Evolutionary conservation across 2,329 filamentous ascomycete genomes (phyloP), one percentile per base, ranked within the genome.

Genomic region (Boeremia lycopersici): DNA sequence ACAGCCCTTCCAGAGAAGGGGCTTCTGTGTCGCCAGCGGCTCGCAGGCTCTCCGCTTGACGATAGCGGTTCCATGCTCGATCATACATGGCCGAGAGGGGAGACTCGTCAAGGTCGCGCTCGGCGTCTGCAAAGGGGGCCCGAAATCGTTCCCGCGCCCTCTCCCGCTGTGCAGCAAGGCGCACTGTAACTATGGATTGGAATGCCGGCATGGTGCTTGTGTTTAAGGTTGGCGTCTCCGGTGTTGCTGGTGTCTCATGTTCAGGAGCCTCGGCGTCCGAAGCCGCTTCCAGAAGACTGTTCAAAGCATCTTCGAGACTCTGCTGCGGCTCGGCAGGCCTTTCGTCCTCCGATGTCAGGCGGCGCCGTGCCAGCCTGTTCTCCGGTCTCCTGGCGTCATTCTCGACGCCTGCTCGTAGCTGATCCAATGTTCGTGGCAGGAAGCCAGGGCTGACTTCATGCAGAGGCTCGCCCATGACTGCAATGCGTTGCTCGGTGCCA

Each of bases 31-130:
- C 57, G 8, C 67, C 63, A 7, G 59, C 48, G 23, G 66, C 64
- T 31, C 71, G 62, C 17, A 63, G 57, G 34, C 68, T 70, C 55
- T 81, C 78, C 1, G 77, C 78, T 44, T 70, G 73, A 29, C 72
- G 70, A 59, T 79, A 79, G 6, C 78, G 70, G 15, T 76, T 75
- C 53, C 68, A 72, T 1, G 79, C 79, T 43, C 79, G 63, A 15
- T 68, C 74, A 62, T 79, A 82, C 77, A 82, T 77, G 55, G 73
- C 72, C 15, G 77, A 74, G 11, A 82, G 76, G 0, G 79, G 79
- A n/a, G 76, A 79, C 50, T 78, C 74, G 58, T 81, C 81, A 29
- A 78, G 74, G 3, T 79, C 78, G 3, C 72, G 74, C n/a, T 77
- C 67, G 46, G 81, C 70, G 10, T 81, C 78, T 56, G 81, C 79